A percentile compares a stretch with the other conserved stretches of the same genome.
These are phyloP conservation scores for Albatrellus sp. DNA, from an alignment of 1,284 basidiomycete species.

Conservation along the genomic window DNA sequence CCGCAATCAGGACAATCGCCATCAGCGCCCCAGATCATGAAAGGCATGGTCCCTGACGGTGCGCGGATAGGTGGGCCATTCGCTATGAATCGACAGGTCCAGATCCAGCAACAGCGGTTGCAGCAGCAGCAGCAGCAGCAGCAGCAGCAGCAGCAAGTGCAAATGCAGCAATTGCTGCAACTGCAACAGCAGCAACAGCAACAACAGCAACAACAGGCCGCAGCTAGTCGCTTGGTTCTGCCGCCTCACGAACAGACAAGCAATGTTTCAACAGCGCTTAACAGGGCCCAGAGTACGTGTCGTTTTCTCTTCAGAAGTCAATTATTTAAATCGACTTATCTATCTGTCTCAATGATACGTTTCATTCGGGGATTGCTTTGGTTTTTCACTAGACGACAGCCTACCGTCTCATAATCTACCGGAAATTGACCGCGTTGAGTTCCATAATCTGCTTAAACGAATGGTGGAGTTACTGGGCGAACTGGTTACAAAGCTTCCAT, in stretches of 20 bases:
- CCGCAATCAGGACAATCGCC: too few relatives aligned
- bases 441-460: slow-evolving; percentile 34
- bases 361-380: not conserved
- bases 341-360: not conserved
- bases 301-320: not conserved
- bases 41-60: not conserved
- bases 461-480: slow-evolving; percentile 30
- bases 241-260: too few relatives aligned
- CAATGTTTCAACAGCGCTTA: too few relatives aligned
- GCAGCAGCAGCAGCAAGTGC: not conserved
- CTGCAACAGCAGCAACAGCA: too few relatives aligned
- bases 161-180: not conserved
- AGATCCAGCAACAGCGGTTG: slow-evolving; percentile 1
- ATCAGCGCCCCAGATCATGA: not conserved
- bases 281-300: not conserved
- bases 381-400: slow-evolving; percentile 6
- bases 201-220: too few relatives aligned
- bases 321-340: not conserved
- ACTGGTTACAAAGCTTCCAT: slow-evolving; percentile 35
- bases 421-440: slow-evolving; percentile 38
- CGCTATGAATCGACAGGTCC: not conserved
- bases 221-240: too few relatives aligned
- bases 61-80: too few relatives aligned
- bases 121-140: slow-evolving; percentile 1
- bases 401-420: slow-evolving; percentile 23